Conservation (phyloP, 306 rosid genomes). For the Lithocarpus polystachyus region DNA sequence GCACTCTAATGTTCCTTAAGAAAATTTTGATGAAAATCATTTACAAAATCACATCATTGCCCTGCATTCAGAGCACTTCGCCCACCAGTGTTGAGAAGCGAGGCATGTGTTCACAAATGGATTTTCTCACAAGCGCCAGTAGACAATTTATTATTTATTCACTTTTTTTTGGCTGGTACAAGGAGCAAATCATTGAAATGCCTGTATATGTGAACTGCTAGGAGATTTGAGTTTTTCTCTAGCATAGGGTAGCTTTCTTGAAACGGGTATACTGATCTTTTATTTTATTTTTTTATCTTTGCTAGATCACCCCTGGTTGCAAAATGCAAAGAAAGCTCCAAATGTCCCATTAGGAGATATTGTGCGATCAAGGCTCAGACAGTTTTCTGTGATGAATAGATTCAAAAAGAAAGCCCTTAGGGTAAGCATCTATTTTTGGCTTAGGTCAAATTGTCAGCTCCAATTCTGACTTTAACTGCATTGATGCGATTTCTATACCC, state of each 20-base stretch:
- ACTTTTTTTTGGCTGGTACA: not conserved
- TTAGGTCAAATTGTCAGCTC: conserved; percentile 22
- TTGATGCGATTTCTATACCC: not conserved
- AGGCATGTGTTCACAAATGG: not conserved
- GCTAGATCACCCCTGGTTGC: conserved; percentile 96
- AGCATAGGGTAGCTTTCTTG: not conserved
- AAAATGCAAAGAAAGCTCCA: conserved; percentile 90
- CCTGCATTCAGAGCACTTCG: not conserved
- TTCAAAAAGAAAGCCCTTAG: conserved; percentile 95
- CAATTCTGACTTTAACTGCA: conserved; percentile 14
- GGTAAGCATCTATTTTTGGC: conserved; percentile 52
- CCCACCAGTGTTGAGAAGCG: not conserved
- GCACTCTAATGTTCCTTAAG: too few relatives aligned
- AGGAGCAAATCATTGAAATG: not conserved
- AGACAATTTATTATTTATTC: not conserved
- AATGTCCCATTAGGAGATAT: conserved; percentile 96
- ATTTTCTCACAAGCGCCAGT: not conserved
- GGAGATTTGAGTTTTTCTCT: conserved; percentile 12
- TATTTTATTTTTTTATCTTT: conserved; percentile 7
- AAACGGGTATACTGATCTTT: conserved; percentile 9
- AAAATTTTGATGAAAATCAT: not conserved
- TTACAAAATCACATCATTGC: not conserved
- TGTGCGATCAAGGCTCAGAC: conserved; percentile 91
- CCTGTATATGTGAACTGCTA: not conserved
- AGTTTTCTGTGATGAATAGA: conserved; percentile 96